These are phyloP conservation scores for Paracorniculantispora psalliotae DNA, from an alignment of 2,329 filamentous ascomycete species.

Conservation along the genomic window DNA sequence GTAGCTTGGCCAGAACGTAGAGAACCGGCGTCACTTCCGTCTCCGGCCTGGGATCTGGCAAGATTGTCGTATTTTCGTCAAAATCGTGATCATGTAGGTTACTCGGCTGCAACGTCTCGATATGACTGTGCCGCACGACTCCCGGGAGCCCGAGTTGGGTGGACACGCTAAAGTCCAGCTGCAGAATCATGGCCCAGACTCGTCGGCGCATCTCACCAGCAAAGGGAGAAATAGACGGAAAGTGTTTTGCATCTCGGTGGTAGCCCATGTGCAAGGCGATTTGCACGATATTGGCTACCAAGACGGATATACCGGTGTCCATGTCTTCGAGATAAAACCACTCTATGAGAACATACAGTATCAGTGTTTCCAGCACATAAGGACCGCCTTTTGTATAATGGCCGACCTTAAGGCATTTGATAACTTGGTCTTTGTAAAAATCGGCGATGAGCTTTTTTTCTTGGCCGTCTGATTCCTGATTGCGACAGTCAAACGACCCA, in stretches of 20 bases:
- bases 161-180: neutral
- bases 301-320: conserved; percentile 29
- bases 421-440: conserved; percentile 25
- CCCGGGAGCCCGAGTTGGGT: neutral
- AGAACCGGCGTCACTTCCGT: neutral
- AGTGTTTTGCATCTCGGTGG: conserved; percentile 32
- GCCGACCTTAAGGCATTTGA: conserved; percentile 33
- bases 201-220: neutral
- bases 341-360: conserved; percentile 31
- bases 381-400: conserved; percentile 39
- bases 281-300: conserved; percentile 30
- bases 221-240: neutral
- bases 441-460: neutral
- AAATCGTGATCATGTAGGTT: neutral
- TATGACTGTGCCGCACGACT: neutral
- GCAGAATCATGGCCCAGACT: neutral
- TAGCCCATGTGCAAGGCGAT: conserved; percentile 37
- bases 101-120: neutral
- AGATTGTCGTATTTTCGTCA: neutral
- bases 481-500: too few species aligned
- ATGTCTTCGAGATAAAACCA: conserved; percentile 25
- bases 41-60: neutral
- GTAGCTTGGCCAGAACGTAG: neutral
- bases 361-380: conserved; percentile 35
- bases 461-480: neutral